Evolutionary conservation across 2,329 filamentous ascomycete species (phyloP).

Genomic region (Neofusicoccum laricinum): DNA sequence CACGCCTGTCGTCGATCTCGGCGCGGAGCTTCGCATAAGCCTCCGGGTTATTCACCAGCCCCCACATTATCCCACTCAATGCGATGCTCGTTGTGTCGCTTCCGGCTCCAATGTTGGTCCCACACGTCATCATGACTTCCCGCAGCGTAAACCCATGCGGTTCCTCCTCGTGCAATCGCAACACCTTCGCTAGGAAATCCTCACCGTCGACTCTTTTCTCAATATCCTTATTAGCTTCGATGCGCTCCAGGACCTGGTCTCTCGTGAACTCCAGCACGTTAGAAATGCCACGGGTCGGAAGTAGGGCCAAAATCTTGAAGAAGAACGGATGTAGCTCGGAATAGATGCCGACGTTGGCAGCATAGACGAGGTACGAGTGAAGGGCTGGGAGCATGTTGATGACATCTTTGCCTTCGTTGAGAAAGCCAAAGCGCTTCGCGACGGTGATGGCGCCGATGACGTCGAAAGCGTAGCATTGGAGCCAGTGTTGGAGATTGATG

Average conservation of each 20-base stretch:
- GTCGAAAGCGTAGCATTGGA: slow-evolving; percentile 51
- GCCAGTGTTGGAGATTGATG: slow-evolving; percentile 43
- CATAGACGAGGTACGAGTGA: slow-evolving; percentile 35
- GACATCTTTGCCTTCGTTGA: slow-evolving; percentile 47
- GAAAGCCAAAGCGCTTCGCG: slow-evolving; percentile 38
- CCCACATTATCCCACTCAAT: slow-evolving; percentile 45
- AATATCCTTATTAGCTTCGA: background rate
- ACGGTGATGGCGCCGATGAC: slow-evolving; percentile 53
- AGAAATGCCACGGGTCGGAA: slow-evolving; percentile 25
- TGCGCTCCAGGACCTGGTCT: background rate
- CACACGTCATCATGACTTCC: slow-evolving; percentile 29
- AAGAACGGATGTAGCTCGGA: slow-evolving; percentile 37
- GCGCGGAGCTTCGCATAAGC: background rate
- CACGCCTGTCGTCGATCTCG: background rate
- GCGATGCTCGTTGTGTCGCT: slow-evolving; percentile 50
- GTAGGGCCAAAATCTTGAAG: slow-evolving; percentile 28
- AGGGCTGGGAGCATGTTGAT: slow-evolving; percentile 42
- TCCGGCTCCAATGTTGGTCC: slow-evolving; percentile 38
- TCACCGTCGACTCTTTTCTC: background rate
- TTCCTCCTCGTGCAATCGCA: slow-evolving; percentile 40
- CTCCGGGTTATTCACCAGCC: slow-evolving; percentile 39
- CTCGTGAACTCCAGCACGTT: background rate
- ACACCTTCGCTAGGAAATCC: slow-evolving; percentile 42
- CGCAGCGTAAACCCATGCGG: slow-evolving; percentile 42
- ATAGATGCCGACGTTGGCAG: slow-evolving; percentile 43